Evolutionary conservation across 2,329 filamentous ascomycete species (phyloP), one percentile per base, ranked within the genome.

Genomic region (Paecilomyces variotii): DNA sequence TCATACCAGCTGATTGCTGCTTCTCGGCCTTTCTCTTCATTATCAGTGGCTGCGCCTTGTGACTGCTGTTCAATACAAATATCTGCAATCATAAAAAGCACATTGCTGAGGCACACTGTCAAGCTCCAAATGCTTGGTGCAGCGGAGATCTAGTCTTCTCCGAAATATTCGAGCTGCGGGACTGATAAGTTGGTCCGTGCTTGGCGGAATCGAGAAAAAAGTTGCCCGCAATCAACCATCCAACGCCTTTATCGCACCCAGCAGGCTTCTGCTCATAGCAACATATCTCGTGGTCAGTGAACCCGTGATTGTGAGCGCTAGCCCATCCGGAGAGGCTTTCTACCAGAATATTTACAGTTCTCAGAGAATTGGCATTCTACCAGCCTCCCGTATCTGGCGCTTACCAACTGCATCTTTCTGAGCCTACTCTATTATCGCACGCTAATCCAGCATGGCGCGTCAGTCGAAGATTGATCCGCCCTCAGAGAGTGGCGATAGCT

Each of bases 21-120:
- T 74, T 74, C 54, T 75, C 73, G 10, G 69, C 73, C 60, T 75
- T 75, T 57, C 73, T 65, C 59, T 75, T 75, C 69, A 73, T 72
- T 51, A 50, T 65, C 61, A 49, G 28, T 54, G 24, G 12, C 10
- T 26, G 24, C 50, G 11, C 27, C 4, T 14, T 2, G 25, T 12
- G 27, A 26, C 27, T 2, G 12, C 12, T 52, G 24, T 26, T 26
- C 12, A 52, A 52, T 27, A 52, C 11, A 52, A 28, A 27, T 26
- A 5, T 6, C 3, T 26, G 11, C 24, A 52, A 52, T 52, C 12
- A 27, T 11, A 52, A 12, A 19, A n/a, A 52, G 24, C 6, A 52
- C 50, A 26, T 26, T 2, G 35, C 7, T 26, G 11, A 57, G 30
- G 34, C n/a, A 30, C 39, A 53, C 28, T 56, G 59, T 50, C 57